Evolutionary conservation across 2,329 filamentous ascomycete species (phyloP), one percentile per base, ranked within the genome.

Genomic region (Fusarium heterosporum): DNA sequence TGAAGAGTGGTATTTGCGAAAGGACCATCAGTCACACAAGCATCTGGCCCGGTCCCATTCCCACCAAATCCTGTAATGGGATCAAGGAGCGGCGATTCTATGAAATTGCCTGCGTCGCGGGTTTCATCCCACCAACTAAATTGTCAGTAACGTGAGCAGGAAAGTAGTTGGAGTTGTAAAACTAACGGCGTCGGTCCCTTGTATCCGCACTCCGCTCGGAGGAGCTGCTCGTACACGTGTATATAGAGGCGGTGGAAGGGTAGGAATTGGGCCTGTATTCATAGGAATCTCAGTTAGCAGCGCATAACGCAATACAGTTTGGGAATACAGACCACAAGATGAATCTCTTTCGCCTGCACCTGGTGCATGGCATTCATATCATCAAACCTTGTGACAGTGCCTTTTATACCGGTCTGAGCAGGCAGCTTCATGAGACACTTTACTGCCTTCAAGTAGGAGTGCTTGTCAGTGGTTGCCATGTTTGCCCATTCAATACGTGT

Each of bases 301-400:
- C 8, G 34, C 14, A n/a, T 38, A 8, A 0, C 5, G 34, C 34
- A n/a, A 9, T n/a, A 1, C 1, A n/a, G 2, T 4, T 10, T 16
- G 34, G 17, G 4, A 38, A 0, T 38, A 38, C 34, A 9, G 14
- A 38, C 34, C 14, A 38, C 34, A n/a, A 38, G 14, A 9, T 38
- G 34, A 10, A 38, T 38, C 14, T 38, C 34, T n/a, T 38, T 38
- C 34, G 34, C 34, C 34, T 38, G 34, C 14, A 38, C 34, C 34
- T 38, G 34, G 6, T 38, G 34, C 34, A 38, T 38, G 14, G 34
- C 34, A n/a, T 38, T 38, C 34, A 38, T 38, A 38, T 38, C 34
- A 10, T 38, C 34, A n/a, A 38, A 38, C 17, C 34, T 14, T 9
- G 34, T 38, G 13, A 38, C 16, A 16, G 34, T 38, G 11, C 34